A percentile compares a stretch with the other conserved stretches of the same genome.
These are phyloP conservation scores for Trametes cingulata DNA, from an alignment of 768 basidiomycete species.

Conservation along the genomic window DNA sequence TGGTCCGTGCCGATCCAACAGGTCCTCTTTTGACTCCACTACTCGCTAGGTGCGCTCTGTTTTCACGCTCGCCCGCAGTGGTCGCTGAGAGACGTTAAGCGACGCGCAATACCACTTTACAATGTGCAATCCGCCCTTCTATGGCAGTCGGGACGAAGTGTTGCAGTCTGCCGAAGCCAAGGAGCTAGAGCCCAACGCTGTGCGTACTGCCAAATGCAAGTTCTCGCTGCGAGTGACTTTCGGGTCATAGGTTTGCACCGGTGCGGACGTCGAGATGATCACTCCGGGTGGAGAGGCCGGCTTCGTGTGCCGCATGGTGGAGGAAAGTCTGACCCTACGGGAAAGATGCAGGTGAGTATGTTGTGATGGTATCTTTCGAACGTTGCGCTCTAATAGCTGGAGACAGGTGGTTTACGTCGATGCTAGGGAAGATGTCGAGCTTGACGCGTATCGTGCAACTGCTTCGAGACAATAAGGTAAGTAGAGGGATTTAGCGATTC, in stretches of 20 bases:
- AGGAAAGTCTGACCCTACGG: constrained; percentile 60
- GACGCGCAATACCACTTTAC: constrained; percentile 59
- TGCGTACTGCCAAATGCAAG: constrained; percentile 35
- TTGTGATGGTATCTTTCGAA: not conserved
- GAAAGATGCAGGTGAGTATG: constrained; percentile 56
- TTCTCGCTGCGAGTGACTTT: not conserved
- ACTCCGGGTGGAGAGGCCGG: constrained; percentile 80
- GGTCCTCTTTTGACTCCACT: constrained; percentile 52
- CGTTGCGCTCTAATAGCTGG: not conserved
- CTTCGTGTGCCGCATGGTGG: constrained; percentile 78
- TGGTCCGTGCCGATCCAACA: constrained; percentile 41
- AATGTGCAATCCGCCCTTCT: constrained; percentile 98
- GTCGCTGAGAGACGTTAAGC: not conserved
- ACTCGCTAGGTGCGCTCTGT: constrained; percentile 11
- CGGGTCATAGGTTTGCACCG: constrained; percentile 72
- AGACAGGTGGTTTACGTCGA: constrained; percentile 89
- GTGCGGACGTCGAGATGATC: constrained; percentile 86
- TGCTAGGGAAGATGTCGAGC: constrained; percentile 86
- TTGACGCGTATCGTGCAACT: constrained; percentile 58
- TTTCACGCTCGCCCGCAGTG: too few species aligned
- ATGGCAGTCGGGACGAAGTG: constrained; percentile 73
- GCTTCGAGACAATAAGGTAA: constrained; percentile 49
- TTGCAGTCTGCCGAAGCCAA: constrained; percentile 59
- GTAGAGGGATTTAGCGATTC: constrained; percentile 6
- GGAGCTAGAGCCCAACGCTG: constrained; percentile 66